These are phyloP conservation scores for Cyberlindnera xishuangbannaensis DNA, from an alignment of 805 yeast genomes.

Conservation along the genomic window DNA sequence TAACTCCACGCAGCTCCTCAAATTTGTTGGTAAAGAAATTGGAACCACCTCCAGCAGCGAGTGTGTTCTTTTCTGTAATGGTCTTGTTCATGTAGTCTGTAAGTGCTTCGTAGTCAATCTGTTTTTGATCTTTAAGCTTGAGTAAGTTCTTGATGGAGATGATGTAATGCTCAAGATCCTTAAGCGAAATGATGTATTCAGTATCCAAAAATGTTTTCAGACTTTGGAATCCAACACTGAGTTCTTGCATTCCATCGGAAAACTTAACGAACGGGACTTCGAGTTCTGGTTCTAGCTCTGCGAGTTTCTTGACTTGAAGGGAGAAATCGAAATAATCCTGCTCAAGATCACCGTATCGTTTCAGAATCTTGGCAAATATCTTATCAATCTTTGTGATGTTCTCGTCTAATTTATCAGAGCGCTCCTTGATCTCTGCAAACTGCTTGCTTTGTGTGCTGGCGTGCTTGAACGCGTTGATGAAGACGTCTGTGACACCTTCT, in stretches of 20 bases:
- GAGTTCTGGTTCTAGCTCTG: conserved; percentile 45
- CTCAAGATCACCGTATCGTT: conserved; percentile 66
- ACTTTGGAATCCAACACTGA: conserved; percentile 36
- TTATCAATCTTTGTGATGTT: conserved; percentile 74
- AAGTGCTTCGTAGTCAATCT: conserved; percentile 83
- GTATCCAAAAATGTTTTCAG: conserved; percentile 58
- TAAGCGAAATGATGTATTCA: conserved; percentile 73
- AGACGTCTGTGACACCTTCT: conserved; percentile 83
- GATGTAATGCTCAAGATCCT: conserved; percentile 82
- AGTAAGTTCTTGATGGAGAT: conserved; percentile 59
- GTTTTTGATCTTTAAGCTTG: conserved; percentile 84
- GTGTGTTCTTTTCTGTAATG: conserved; percentile 52
- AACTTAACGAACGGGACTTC: conserved; percentile 35
- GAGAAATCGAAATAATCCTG: conserved; percentile 69
- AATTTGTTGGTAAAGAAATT: conserved; percentile 50
- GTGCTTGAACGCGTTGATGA: conserved; percentile 90
- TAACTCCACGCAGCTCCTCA: conserved; percentile 58
- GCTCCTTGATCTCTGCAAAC: conserved; percentile 76
- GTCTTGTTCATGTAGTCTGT: conserved; percentile 74
- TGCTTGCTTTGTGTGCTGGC: conserved; percentile 64
- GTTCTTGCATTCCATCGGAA: conserved; percentile 40
- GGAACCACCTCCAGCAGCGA: conserved; percentile 47
- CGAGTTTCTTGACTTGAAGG: conserved; percentile 61
- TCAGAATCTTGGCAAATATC: conserved; percentile 65
- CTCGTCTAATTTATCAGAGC: conserved; percentile 78